Evolutionary conservation across 768 basidiomycete genomes (phyloP).

Genomic region (Phaeolepiota aurea): DNA sequence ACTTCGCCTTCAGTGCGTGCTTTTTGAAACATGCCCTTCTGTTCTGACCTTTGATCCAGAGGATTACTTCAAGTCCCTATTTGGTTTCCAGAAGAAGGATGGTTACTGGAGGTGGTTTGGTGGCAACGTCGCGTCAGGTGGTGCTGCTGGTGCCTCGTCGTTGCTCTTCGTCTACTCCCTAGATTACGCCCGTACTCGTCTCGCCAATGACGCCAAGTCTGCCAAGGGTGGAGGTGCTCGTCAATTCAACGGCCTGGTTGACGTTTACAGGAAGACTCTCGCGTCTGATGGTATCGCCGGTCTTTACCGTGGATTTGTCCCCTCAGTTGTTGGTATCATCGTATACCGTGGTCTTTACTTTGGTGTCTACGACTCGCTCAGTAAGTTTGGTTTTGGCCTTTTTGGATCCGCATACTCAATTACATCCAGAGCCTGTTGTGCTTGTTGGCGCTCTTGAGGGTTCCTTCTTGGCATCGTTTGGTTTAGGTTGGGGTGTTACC

Average conservation of each 20-base stretch:
- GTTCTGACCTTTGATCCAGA: slow-evolving; percentile 42
- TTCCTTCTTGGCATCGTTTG: slow-evolving; percentile 94
- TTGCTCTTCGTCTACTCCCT: slow-evolving; percentile 99
- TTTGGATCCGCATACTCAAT: slow-evolving; percentile 11
- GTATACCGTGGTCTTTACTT: slow-evolving; percentile 99
- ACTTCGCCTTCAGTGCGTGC: slow-evolving; percentile 97
- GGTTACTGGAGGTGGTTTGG: slow-evolving; percentile 99
- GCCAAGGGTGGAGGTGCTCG: slow-evolving; percentile 84
- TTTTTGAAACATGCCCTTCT: too few relatives aligned
- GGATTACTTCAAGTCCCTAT: slow-evolving; percentile 98
- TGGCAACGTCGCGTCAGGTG: slow-evolving; percentile 98
- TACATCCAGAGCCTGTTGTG: slow-evolving; percentile 79
- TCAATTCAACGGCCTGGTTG: slow-evolving; percentile 98
- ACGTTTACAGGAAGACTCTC: slow-evolving; percentile 96
- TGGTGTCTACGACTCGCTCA: slow-evolving; percentile 92
- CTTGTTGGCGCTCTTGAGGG: slow-evolving; percentile 94
- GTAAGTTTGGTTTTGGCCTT: slow-evolving; percentile 34
- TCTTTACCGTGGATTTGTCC: slow-evolving; percentile 99
- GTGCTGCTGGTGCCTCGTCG: slow-evolving; percentile 97
- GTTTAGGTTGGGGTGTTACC: slow-evolving; percentile 98
- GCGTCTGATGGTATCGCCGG: slow-evolving; percentile 96
- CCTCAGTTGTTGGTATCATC: slow-evolving; percentile 98
- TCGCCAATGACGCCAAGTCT: slow-evolving; percentile 96
- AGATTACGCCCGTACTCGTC: slow-evolving; percentile 98
- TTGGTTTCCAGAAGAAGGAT: slow-evolving; percentile 96